These are phyloP conservation scores for Oidiodendron maius DNA, from an alignment of 495 filamentous ascomycete species.

Conservation along the genomic window DNA sequence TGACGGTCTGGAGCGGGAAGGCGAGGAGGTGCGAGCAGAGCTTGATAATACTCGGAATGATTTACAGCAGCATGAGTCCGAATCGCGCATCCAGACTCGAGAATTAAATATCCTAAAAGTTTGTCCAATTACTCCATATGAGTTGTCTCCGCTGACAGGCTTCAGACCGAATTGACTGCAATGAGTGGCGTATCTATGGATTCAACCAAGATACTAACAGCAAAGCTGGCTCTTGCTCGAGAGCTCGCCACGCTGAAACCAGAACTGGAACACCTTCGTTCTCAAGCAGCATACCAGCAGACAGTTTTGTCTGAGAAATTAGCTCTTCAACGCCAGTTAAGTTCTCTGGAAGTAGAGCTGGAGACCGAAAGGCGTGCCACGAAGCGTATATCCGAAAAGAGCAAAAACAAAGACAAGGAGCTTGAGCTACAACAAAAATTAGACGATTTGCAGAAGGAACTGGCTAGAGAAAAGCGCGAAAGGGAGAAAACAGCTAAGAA, in stretches of 20 bases:
- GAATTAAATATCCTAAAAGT: slow-evolving; percentile 69
- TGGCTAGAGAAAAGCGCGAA: slow-evolving; percentile 43
- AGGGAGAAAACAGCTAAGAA: slow-evolving; percentile 17
- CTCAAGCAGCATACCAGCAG: slow-evolving; percentile 62
- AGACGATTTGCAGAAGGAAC: slow-evolving; percentile 42
- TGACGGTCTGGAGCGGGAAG: slow-evolving; percentile 37
- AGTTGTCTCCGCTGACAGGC: background rate
- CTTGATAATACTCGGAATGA: slow-evolving; percentile 52
- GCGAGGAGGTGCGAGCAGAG: slow-evolving; percentile 50
- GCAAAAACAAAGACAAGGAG: slow-evolving; percentile 42
- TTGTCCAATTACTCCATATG: slow-evolving; percentile 15
- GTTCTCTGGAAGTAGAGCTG: slow-evolving; percentile 69
- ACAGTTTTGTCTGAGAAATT: slow-evolving; percentile 66
- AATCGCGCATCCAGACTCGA: slow-evolving; percentile 49
- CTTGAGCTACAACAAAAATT: slow-evolving; percentile 39
- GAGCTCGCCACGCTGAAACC: slow-evolving; percentile 66
- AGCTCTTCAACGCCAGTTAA: slow-evolving; percentile 66
- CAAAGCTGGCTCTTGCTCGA: slow-evolving; percentile 68
- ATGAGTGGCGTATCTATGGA: slow-evolving; percentile 57
- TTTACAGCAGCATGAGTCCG: slow-evolving; percentile 46
- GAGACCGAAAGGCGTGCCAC: slow-evolving; percentile 69
- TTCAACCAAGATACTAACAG: slow-evolving; percentile 63
- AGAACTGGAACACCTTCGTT: slow-evolving; percentile 71
- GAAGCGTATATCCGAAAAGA: slow-evolving; percentile 39
- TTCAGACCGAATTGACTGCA: slow-evolving; percentile 62